These are phyloP conservation scores for Zhuliangozyma parablackwelliae DNA, from an alignment of 1,139 yeast species.

Conservation along the genomic window DNA sequence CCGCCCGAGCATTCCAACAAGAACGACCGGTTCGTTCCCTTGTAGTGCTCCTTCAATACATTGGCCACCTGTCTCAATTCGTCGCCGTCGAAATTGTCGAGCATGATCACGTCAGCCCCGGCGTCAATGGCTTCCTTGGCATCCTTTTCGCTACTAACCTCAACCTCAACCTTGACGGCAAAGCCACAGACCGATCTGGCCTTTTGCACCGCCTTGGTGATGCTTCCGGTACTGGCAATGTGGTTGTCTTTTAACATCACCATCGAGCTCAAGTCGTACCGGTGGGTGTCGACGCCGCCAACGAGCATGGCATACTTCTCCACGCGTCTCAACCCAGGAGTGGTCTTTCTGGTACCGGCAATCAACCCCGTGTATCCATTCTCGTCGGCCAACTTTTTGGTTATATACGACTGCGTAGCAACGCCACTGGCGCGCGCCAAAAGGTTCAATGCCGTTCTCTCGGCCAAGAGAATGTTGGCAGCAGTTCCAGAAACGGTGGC, in stretches of 20 bases:
- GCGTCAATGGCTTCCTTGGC: constrained; percentile 91
- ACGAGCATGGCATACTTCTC: constrained; percentile 94
- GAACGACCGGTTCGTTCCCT: constrained; percentile 47
- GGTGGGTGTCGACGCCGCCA: constrained; percentile 91
- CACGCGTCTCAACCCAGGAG: constrained; percentile 84
- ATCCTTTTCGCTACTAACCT: constrained; percentile 75
- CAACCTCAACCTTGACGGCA: constrained; percentile 87
- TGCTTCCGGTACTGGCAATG: constrained; percentile 87
- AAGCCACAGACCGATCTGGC: constrained; percentile 87
- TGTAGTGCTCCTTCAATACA: constrained; percentile 55
- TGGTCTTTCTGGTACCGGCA: constrained; percentile 98
- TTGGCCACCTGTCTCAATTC: constrained; percentile 65
- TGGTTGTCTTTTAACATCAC: constrained; percentile 96
- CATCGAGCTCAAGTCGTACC: constrained; percentile 90
- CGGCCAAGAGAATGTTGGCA: constrained; percentile 72
- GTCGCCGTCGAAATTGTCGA: constrained; percentile 78
- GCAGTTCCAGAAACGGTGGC: constrained; percentile 83
- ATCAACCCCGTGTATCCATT: constrained; percentile 79
- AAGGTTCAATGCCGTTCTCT: constrained; percentile 79
- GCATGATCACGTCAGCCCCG: constrained; percentile 95
- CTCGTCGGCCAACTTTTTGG: constrained; percentile 58
- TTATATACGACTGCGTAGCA: constrained; percentile 69
- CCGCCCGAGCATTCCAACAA: constrained; percentile 93
- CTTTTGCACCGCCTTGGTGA: constrained; percentile 70
- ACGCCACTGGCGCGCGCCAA: constrained; percentile 83